Evolutionary conservation across 2,329 filamentous ascomycete species (phyloP), one percentile per base, ranked within the genome.

Genomic region (Akanthomyces muscarius): DNA sequence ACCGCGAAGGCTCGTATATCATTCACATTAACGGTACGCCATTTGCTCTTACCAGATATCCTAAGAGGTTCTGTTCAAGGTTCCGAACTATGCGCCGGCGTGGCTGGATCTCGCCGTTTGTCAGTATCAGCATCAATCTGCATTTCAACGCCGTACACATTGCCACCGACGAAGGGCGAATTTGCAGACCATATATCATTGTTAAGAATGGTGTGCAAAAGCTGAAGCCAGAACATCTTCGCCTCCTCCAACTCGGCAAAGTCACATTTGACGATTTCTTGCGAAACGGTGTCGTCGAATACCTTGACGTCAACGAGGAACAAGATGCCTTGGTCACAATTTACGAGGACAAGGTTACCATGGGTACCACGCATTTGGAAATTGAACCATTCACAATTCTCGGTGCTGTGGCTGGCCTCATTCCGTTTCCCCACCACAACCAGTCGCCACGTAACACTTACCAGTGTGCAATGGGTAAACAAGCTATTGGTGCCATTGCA

Each of bases 381-480:
- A 98, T 99, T 66, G 95, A 99, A 73, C 96, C 96, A 0, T 99
- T 99, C 73, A 99, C 95, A 1, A 89, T 99, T 56, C 84, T 99
- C 16, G 95, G 95, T 30, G 95, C 95, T 53, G 95, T 99, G 30
- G 95, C 95, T 45, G 95, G 95, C 50, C 82, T 99, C 44, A 99
- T 99, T 73, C 95, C 95, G 5, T 99, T 98, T 72, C 95, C 95
- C 10, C 95, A 99, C 75, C 95, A 99, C 81, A 99, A 99, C 76
- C 95, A 99, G 75, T 99, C 96, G 18, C 95, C 95, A 11, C 86
- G 95, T 83, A 99, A 99, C 74, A 99, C 95, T 0, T 99, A 99
- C 72, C 94, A 98, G 82, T 97, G 94, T 78, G 95, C 95, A 78
- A 99, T 99, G 95, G 95, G 95, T 85, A 99, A 99, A 79, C 95